Conservation (phyloP, 768 basidiomycete species). For the Hirschioporus abietinus region DNA sequence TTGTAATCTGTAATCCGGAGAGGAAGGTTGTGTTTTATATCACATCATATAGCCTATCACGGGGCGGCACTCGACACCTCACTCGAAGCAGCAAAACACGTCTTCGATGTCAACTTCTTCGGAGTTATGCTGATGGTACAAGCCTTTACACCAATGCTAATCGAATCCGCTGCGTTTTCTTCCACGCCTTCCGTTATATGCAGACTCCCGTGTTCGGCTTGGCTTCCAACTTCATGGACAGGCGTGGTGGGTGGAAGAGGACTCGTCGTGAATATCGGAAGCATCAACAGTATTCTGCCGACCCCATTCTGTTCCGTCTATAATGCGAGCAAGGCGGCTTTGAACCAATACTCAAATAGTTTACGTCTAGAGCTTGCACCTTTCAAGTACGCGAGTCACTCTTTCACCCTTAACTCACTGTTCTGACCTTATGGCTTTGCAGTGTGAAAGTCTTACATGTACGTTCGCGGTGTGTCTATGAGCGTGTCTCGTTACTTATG, state of each 20-base stretch:
- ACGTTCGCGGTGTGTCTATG: background rate
- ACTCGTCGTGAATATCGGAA: constrained; percentile 27
- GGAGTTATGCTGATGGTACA: constrained; percentile 28
- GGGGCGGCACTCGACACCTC: background rate
- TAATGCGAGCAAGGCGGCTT: constrained; percentile 29
- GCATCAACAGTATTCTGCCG: constrained; percentile 24
- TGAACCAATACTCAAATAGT: constrained; percentile 26
- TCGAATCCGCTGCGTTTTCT: constrained; percentile 13
- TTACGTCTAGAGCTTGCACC: constrained; percentile 30
- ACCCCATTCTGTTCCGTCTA: constrained; percentile 24
- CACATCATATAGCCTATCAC: background rate
- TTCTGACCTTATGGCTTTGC: background rate
- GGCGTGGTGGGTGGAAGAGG: constrained; percentile 12
- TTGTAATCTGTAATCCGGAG: no score
- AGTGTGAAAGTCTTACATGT: background rate
- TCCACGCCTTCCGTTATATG: background rate
- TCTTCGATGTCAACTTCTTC: constrained; percentile 31
- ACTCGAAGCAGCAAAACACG: constrained; percentile 16
- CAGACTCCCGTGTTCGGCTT: background rate
- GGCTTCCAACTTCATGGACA: background rate
- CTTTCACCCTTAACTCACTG: background rate
- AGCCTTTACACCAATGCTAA: constrained; percentile 24
- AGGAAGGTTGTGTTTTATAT: no score
- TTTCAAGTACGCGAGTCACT: constrained; percentile 19
- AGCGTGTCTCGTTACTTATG: no score